These are phyloP conservation scores for Candida xyloterini DNA, from an alignment of 805 yeast species.

Conservation along the genomic window DNA sequence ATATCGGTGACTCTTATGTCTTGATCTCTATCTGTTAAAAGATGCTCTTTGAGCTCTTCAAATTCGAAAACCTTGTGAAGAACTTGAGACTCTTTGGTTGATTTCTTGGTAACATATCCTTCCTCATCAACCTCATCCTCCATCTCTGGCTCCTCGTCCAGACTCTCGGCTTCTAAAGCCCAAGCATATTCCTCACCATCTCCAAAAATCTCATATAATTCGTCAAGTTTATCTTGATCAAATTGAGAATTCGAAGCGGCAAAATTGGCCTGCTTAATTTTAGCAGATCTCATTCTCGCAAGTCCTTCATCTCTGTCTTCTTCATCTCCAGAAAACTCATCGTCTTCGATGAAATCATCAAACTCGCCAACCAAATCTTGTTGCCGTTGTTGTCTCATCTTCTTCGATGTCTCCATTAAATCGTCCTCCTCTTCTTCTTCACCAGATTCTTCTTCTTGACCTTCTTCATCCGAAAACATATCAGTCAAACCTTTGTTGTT, in stretches of 20 bases:
- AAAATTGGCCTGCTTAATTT: conserved; percentile 28
- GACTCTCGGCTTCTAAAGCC: conserved; percentile 90
- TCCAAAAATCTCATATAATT: conserved; percentile 92
- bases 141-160: conserved; percentile 41
- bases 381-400: conserved; percentile 24
- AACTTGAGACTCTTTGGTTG: conserved; percentile 42
- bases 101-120: conserved; percentile 31
- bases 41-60: conserved; percentile 83
- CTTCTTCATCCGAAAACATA: conserved; percentile 67
- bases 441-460: conserved; percentile 26
- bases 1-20: conserved; percentile 78
- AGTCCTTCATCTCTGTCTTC: conserved; percentile 52
- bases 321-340: conserved; percentile 89
- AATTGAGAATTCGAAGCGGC: conserved; percentile 43
- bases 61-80: conserved; percentile 92
- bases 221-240: conserved; percentile 89
- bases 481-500: conserved; percentile 49
- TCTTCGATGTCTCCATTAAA: conserved; percentile 29
- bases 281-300: conserved; percentile 35
- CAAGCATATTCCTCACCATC: conserved; percentile 97
- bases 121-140: conserved; percentile 40
- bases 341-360: conserved; percentile 97
- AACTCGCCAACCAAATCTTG: conserved; percentile 65
- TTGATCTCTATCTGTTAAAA: conserved; percentile 92
- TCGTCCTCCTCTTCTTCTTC: conserved; percentile 28